phyloP scores from a whole-genome alignment of 2,329 filamentous ascomycete species.

The Sporothrix inflata region DNA sequence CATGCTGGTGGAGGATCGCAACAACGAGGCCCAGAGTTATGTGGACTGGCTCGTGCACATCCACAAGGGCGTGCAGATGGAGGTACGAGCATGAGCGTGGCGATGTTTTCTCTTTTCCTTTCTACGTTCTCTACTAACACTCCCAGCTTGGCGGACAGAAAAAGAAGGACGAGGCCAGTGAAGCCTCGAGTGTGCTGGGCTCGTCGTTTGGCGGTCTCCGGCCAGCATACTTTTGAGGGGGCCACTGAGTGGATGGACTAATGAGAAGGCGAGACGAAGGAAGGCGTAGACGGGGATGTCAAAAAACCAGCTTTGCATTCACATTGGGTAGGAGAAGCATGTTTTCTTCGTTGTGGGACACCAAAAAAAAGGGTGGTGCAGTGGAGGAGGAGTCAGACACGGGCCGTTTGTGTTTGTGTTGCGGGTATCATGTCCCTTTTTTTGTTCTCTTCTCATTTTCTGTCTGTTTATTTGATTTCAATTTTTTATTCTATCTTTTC shows the following conservation, averaged over 20 bases:
- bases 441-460: background rate
- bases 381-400: conserved; percentile 2
- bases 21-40: conserved; percentile 97
- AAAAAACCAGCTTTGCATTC: background rate
- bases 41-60: conserved; percentile 98
- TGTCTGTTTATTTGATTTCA: background rate
- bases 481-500: background rate
- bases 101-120: background rate
- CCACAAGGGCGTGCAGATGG: conserved; percentile 88
- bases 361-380: background rate
- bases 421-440: background rate
- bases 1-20: conserved; percentile 88
- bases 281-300: background rate
- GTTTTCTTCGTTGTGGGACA: background rate
- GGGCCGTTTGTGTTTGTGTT: conserved; percentile 11
- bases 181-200: conserved; percentile 51
- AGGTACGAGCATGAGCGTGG: conserved; percentile 57
- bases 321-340: conserved; percentile 26
- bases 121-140: background rate
- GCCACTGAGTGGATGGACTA: background rate
- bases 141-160: conserved; percentile 69
- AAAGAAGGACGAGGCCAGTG: conserved; percentile 59
- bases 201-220: conserved; percentile 55
- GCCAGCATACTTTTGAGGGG: conserved; percentile 40
- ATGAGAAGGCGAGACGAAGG: background rate